Percentiles rank a stretch among this genome's conserved stretches.
Evolutionary conservation across 1,284 basidiomycete species (phyloP).

Genomic region (Tremellales sp.): DNA sequence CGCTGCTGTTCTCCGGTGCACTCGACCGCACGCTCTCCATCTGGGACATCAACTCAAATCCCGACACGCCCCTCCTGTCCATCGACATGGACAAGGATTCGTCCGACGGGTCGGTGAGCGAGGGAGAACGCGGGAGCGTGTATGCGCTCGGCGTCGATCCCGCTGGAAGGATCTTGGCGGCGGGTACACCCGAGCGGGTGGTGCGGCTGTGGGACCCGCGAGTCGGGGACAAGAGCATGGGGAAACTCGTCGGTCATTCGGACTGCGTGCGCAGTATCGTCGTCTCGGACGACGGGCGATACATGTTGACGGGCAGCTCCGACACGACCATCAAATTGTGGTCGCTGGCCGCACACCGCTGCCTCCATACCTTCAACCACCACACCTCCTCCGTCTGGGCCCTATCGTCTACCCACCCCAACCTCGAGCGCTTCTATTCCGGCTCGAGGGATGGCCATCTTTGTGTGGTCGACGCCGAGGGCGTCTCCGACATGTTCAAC

Average conservation of each 20-base stretch:
- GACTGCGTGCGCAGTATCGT: constrained; percentile 91
- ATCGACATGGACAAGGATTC: constrained; percentile 42
- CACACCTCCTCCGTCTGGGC: constrained; percentile 96
- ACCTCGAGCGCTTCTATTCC: constrained; percentile 89
- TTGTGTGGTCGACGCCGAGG: constrained; percentile 84
- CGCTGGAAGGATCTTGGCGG: constrained; percentile 74
- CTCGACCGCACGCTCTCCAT: constrained; percentile 91
- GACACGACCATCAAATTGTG: constrained; percentile 76
- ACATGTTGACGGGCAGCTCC: constrained; percentile 81
- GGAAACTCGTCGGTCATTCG: constrained; percentile 83
- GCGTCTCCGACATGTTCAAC: constrained; percentile 71
- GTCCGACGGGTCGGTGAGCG: constrained; percentile 34
- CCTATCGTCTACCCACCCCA: constrained; percentile 78
- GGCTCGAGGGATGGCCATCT: constrained; percentile 88
- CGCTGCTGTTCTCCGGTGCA: constrained; percentile 88
- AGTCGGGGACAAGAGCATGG: constrained; percentile 58
- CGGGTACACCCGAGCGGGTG: constrained; percentile 85
- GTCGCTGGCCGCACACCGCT: constrained; percentile 84
- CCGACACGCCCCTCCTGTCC: constrained; percentile 42
- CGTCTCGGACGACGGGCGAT: constrained; percentile 82
- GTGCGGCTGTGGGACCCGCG: constrained; percentile 92
- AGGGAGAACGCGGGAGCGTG: constrained; percentile 62
- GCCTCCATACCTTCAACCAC: constrained; percentile 92
- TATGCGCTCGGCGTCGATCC: constrained; percentile 76
- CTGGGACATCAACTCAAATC: constrained; percentile 72